phyloP scores from a whole-genome alignment of 768 basidiomycete species.

The Mycena epipterygia region DNA sequence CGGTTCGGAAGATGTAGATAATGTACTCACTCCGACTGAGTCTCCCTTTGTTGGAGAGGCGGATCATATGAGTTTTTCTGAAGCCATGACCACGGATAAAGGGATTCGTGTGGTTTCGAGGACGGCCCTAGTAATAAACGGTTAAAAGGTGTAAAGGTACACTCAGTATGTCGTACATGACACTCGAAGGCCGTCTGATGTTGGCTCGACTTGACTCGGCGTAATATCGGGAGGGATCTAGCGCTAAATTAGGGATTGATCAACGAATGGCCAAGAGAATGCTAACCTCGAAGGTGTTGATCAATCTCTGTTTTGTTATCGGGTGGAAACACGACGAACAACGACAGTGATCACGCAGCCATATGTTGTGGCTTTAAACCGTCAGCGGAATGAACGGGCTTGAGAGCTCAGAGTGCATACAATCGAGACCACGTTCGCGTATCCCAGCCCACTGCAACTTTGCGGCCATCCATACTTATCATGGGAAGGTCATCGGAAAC shows the following conservation, averaged over 20 bases:
- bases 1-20: background rate
- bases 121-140: constrained; percentile 62
- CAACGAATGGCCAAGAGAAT: background rate
- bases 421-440: constrained; percentile 80
- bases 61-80: constrained; percentile 86
- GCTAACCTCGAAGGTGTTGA: constrained; percentile 86
- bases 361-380: constrained; percentile 82
- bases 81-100: constrained; percentile 93
- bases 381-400: background rate
- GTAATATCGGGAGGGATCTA: constrained; percentile 85
- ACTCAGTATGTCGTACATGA: constrained; percentile 63
- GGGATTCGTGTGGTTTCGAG: constrained; percentile 75
- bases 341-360: constrained; percentile 94
- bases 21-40: constrained; percentile 59
- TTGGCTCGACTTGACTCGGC: constrained; percentile 70
- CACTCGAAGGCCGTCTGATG: constrained; percentile 76
- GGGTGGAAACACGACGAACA: constrained; percentile 90
- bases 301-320: constrained; percentile 89
- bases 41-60: constrained; percentile 49
- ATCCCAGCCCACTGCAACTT: constrained; percentile 82
- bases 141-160: background rate
- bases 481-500: constrained; percentile 62
- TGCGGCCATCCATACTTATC: constrained; percentile 67
- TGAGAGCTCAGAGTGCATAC: constrained; percentile 58
- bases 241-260: background rate